Conservation (phyloP, 1,284 basidiomycete species). For the Malassezia pachydermatis region DNA sequence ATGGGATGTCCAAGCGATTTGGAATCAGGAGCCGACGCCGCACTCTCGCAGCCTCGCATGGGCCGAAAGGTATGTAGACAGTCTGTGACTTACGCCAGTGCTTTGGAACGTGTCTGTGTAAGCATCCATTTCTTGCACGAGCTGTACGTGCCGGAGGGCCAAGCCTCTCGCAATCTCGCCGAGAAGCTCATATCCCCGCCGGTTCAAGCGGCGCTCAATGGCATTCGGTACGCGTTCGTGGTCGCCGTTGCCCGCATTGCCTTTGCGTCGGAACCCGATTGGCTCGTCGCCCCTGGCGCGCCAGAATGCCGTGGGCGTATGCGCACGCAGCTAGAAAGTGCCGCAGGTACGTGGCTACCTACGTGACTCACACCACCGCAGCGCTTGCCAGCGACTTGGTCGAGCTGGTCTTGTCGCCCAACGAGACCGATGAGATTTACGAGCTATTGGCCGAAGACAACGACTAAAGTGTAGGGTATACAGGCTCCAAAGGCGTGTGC, state of each 20-base stretch:
- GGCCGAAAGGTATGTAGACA: slow-evolving; percentile 3
- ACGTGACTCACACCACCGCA: slow-evolving; percentile 5
- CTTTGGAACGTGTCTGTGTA: slow-evolving; percentile 29
- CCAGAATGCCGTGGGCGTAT: neutral
- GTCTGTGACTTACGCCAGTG: neutral
- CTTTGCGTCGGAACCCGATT: slow-evolving; percentile 33
- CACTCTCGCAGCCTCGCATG: neutral
- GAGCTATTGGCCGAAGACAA: slow-evolving; percentile 21
- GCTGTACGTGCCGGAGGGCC: slow-evolving; percentile 20
- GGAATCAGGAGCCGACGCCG: slow-evolving; percentile 16
- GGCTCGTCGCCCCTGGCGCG: slow-evolving; percentile 19
- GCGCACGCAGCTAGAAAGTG: slow-evolving; percentile 22
- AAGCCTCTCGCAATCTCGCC: slow-evolving; percentile 10
- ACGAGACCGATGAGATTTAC: slow-evolving; percentile 33
- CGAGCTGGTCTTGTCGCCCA: slow-evolving; percentile 33
- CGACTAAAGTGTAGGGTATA: slow-evolving; percentile 9
- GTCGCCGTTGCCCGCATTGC: slow-evolving; percentile 31
- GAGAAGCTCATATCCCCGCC: slow-evolving; percentile 28
- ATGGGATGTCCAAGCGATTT: slow-evolving; percentile 27
- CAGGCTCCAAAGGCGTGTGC: slow-evolving; percentile 4
- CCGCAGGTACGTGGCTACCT: slow-evolving; percentile 11
- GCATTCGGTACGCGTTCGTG: slow-evolving; percentile 34
- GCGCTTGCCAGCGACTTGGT: slow-evolving; percentile 32
- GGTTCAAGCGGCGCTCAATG: slow-evolving; percentile 34
- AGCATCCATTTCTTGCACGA: slow-evolving; percentile 28